Percentiles rank a stretch among this genome's conserved stretches.
phyloP scores from a whole-genome alignment of 2,329 filamentous ascomycete genomes.

The Venturiaceae sp. region DNA sequence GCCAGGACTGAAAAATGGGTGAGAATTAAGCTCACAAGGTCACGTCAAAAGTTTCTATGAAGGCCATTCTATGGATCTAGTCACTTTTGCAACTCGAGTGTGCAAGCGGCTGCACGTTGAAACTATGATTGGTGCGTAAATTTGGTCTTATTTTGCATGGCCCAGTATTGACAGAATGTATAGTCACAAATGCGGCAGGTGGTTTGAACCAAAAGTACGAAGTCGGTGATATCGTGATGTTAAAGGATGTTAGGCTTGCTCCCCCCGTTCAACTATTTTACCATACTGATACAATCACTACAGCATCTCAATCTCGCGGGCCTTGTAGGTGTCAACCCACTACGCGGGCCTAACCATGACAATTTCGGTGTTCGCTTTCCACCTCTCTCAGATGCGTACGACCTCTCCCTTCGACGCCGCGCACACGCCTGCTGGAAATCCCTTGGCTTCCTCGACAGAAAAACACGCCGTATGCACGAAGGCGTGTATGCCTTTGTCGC shows the following conservation, averaged over 20 bases:
- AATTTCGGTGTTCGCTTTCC: constrained; percentile 55
- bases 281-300: constrained; percentile 11
- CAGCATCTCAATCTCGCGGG: constrained; percentile 56
- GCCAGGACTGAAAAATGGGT: background rate
- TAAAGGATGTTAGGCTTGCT: constrained; percentile 48
- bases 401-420: constrained; percentile 47
- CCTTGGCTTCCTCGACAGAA: constrained; percentile 31
- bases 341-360: constrained; percentile 53
- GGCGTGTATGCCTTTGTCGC: constrained; percentile 57
- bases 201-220: constrained; percentile 54
- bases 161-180: constrained; percentile 13
- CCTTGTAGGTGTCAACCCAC: constrained; percentile 49
- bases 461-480: constrained; percentile 47
- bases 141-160: too few relatives aligned
- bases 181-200: constrained; percentile 58
- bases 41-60: constrained; percentile 51
- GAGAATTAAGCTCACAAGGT: constrained; percentile 6
- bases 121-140: constrained; percentile 45
- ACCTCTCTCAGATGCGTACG: constrained; percentile 55
- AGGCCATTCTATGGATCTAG: constrained; percentile 51
- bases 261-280: background rate
- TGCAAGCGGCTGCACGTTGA: constrained; percentile 53
- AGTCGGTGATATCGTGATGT: constrained; percentile 54
- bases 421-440: constrained; percentile 49
- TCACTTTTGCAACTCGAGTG: constrained; percentile 55